Evolutionary conservation across 139 green algal genomes (phyloP).

Genomic region (Picochlorum sp.): DNA sequence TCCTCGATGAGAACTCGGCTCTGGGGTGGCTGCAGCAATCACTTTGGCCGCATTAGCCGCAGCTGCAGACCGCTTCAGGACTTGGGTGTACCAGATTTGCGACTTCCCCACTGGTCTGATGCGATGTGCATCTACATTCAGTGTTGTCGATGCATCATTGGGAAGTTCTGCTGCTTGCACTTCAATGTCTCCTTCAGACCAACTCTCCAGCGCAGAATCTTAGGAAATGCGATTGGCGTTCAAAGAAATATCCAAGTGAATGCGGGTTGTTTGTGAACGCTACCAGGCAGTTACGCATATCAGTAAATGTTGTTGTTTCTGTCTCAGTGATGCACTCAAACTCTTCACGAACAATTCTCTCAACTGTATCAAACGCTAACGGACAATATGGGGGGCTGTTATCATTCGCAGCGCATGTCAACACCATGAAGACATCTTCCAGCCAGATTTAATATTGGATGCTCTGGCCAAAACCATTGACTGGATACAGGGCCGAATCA

Average conservation of each 20-base stretch:
- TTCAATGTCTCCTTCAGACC: constrained; percentile 83
- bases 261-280: constrained; percentile 97
- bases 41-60: not conserved
- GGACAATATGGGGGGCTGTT: constrained; percentile 68
- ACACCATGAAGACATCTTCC: constrained; percentile 99
- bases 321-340: constrained; percentile 97
- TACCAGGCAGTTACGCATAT: constrained; percentile 98
- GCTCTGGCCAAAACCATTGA: constrained; percentile 89
- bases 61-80: constrained; percentile 2
- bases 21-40: not conserved
- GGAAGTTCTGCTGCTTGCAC: constrained; percentile 35
- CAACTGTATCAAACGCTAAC: constrained; percentile 91
- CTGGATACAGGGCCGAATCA: constrained; percentile 85
- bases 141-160: constrained; percentile 22
- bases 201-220: constrained; percentile 94
- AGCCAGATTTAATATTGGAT: constrained; percentile 92
- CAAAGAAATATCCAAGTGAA: constrained; percentile 83
- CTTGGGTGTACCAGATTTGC: constrained; percentile 1
- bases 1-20: not conserved
- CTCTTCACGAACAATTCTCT: constrained; percentile 96
- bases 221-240: constrained; percentile 97
- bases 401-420: constrained; percentile 86
- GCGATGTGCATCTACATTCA: constrained; percentile 25
- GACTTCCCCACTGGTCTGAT: constrained; percentile 23
- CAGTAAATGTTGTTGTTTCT: constrained; percentile 94